Evolutionary conservation across 345 rosid genomes (phyloP).

Genomic region (Hypericum androsaemum): DNA sequence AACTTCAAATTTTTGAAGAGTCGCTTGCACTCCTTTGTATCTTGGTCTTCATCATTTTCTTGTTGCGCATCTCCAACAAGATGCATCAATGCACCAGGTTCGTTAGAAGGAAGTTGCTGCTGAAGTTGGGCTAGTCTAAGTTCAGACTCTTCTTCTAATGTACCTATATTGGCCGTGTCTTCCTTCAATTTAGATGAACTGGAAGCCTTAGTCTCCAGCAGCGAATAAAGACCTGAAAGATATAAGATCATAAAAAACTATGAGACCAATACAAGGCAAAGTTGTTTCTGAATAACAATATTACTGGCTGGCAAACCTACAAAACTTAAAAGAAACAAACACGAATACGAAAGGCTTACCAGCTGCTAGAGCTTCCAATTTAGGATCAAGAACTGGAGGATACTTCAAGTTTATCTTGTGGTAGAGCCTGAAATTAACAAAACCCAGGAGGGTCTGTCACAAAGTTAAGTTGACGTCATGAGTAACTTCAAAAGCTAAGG

Average conservation of each 20-base stretch:
- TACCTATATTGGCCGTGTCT: slow-evolving; percentile 21
- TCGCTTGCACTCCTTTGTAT: slow-evolving; percentile 63
- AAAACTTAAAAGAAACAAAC: not conserved
- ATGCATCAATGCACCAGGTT: slow-evolving; percentile 92
- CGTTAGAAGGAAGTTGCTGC: slow-evolving; percentile 84
- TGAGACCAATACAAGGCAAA: too few relatives aligned
- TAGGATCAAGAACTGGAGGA: slow-evolving; percentile 87
- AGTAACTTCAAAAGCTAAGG: too few relatives aligned
- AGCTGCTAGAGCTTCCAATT: slow-evolving; percentile 83
- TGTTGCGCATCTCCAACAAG: slow-evolving; percentile 49
- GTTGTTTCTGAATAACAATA: too few relatives aligned
- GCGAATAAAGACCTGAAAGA: slow-evolving; percentile 79
- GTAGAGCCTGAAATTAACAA: slow-evolving; percentile 72
- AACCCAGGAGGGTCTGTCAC: slow-evolving; percentile 78
- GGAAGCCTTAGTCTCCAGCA: slow-evolving; percentile 35
- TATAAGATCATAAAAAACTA: not conserved
- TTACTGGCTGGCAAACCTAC: too few relatives aligned
- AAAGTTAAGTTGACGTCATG: too few relatives aligned
- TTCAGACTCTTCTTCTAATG: slow-evolving; percentile 48
- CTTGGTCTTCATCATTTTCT: slow-evolving; percentile 85
- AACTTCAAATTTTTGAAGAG: slow-evolving; percentile 65
- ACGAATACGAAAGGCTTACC: slow-evolving; percentile 31
- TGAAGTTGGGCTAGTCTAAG: slow-evolving; percentile 93
- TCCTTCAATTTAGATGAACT: slow-evolving; percentile 35
- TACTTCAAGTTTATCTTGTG: slow-evolving; percentile 69